phyloP scores from a whole-genome alignment of 352 stramenopile genomes.

The Phytophthora sp. region DNA sequence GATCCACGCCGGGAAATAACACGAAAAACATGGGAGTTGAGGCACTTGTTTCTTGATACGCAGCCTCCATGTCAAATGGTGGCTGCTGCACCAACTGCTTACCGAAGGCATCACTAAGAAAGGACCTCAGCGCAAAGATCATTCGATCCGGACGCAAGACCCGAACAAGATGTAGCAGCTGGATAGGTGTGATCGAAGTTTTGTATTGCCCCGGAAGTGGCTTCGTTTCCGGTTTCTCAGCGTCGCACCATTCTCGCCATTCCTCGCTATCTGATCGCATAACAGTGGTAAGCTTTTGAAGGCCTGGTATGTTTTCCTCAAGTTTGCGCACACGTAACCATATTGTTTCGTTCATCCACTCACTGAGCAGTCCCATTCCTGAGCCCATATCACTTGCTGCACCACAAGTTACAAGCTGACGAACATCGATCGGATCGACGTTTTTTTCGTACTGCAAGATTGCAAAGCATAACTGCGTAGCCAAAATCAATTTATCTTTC shows the following conservation, averaged over 20 bases:
- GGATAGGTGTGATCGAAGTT: slow-evolving; percentile 44
- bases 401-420: slow-evolving; percentile 79
- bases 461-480: slow-evolving; percentile 92
- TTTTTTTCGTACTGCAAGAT: slow-evolving; percentile 86
- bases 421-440: slow-evolving; percentile 57
- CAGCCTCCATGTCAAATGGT: slow-evolving; percentile 86
- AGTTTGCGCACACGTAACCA: slow-evolving; percentile 93
- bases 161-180: slow-evolving; percentile 81
- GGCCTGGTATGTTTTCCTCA: slow-evolving; percentile 81
- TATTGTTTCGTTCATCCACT: slow-evolving; percentile 90
- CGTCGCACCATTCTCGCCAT: slow-evolving; percentile 95
- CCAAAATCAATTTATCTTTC: slow-evolving; percentile 92
- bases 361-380: slow-evolving; percentile 91
- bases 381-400: slow-evolving; percentile 48
- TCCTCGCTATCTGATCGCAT: slow-evolving; percentile 97
- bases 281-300: slow-evolving; percentile 92
- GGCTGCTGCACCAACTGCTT: slow-evolving; percentile 80
- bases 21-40: slow-evolving; percentile 94
- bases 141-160: slow-evolving; percentile 87
- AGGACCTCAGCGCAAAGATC: slow-evolving; percentile 70
- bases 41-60: slow-evolving; percentile 89
- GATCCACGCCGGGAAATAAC: slow-evolving; percentile 92
- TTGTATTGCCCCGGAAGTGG: slow-evolving; percentile 91
- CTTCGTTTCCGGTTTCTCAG: slow-evolving; percentile 89
- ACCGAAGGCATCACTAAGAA: slow-evolving; percentile 63